Evolutionary conservation across 495 filamentous ascomycete species (phyloP), one percentile per base, ranked within the genome.

Genomic region (Penicillium psychrofluorescens): DNA sequence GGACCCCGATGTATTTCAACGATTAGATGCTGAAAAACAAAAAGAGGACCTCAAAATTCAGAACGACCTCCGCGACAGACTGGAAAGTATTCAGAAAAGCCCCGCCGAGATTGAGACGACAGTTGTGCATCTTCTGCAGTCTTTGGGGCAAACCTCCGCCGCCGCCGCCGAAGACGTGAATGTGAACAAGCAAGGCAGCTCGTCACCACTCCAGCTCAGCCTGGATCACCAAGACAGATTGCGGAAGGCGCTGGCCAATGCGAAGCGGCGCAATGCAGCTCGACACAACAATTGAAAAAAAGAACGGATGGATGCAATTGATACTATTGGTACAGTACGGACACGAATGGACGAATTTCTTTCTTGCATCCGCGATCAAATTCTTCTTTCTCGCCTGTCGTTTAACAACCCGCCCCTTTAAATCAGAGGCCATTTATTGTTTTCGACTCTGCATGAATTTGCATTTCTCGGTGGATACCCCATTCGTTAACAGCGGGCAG

Each of bases 31-130:
- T 41, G 75, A 77, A 46, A 74, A 75, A 53, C 62, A 67, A 45
- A 75, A 74, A 43, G 75, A 78, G 45, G 75, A 77, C 51, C 55
- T 58, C 2, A 71, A 71, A 30, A 64, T 78, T 28, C 66, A 69
- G 50, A 45, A 44, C 35, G 72, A 77, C 27, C 54, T 72, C 10
- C 46, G 66, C 11, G 66, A 64, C 15, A 76, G 75, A 38, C 44
- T 78, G 39, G 60, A 68, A 15, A 76, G 73, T 36, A 66, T 78
- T 15, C 61, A 63, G 29, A 67, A 68, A 43, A 61, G 63, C 8
- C 67, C 72, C 7, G 50, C 55, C 11, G 53, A 71, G 29, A 64
- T 66, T 27, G 55, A 58, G 15, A 12, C 35, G 11, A 54, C 52
- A 7, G 56, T 71, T 36, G 52, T 67, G 35, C 46, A 50, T 11